These are phyloP conservation scores for Aspergillus taichungensis DNA, from an alignment of 495 filamentous ascomycete species.

Conservation along the genomic window DNA sequence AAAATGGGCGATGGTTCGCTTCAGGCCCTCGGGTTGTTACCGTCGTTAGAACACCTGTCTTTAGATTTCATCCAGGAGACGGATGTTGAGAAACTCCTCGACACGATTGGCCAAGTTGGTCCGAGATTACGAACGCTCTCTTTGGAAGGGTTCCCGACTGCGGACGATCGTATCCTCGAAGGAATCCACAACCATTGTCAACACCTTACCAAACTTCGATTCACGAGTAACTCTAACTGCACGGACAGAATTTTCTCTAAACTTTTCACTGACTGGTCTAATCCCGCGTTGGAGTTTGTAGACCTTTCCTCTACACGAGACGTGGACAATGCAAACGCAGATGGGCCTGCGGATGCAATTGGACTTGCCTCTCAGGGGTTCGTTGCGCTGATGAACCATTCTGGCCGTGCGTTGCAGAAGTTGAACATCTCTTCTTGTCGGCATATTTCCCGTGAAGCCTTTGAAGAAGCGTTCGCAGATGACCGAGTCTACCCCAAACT, in stretches of 20 bases:
- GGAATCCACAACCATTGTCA: conserved; percentile 59
- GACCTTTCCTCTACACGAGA: conserved; percentile 69
- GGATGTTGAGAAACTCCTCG: conserved; percentile 45
- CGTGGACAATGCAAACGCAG: conserved; percentile 58
- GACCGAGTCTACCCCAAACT: conserved; percentile 55
- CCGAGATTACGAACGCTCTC: conserved; percentile 60
- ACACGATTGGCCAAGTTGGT: conserved; percentile 53
- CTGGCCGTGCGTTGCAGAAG: conserved; percentile 48
- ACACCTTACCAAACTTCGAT: conserved; percentile 62
- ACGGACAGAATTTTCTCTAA: conserved; percentile 60
- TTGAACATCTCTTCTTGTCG: conserved; percentile 73
- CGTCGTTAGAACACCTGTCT: conserved; percentile 60
- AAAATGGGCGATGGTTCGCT: conserved; percentile 40
- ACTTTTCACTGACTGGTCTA: conserved; percentile 71
- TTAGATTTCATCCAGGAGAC: conserved; percentile 51
- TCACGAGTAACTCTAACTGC: conserved; percentile 63
- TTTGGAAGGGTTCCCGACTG: conserved; percentile 48
- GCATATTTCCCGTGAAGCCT: conserved; percentile 58
- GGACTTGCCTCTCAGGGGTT: conserved; percentile 71
- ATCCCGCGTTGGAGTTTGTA: conserved; percentile 54
- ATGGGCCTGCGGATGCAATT: conserved; percentile 45
- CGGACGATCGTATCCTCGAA: conserved; percentile 54
- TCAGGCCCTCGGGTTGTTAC: conserved; percentile 44
- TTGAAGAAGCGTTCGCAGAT: conserved; percentile 59
- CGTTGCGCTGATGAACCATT: conserved; percentile 75